phyloP scores from a whole-genome alignment of 1,284 basidiomycete species.

The Lentinula novae-zelandiae region DNA sequence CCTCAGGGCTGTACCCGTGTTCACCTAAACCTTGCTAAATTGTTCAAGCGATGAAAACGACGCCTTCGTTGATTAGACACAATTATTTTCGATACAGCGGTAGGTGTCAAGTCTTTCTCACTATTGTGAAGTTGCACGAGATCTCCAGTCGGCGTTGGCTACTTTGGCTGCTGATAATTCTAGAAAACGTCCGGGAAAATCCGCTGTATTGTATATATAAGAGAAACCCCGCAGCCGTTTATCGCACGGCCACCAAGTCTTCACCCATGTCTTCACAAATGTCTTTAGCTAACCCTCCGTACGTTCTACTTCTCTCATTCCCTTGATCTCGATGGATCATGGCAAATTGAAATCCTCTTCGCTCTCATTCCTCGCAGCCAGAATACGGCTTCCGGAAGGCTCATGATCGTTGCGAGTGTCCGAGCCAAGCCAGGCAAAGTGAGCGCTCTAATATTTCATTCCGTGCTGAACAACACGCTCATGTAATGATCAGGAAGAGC shows the following conservation, averaged over 20 bases:
- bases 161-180: too few relatives aligned
- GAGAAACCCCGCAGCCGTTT: not conserved
- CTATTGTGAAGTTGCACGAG: too few relatives aligned
- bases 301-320: not conserved
- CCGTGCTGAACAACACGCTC: not conserved
- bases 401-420: not conserved
- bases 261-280: not conserved
- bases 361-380: not conserved
- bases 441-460: not conserved
- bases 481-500: not conserved
- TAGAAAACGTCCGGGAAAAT: not conserved
- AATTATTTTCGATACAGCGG: too few relatives aligned
- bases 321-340: too few relatives aligned
- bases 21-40: too few relatives aligned
- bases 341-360: not conserved
- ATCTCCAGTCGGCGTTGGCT: too few relatives aligned
- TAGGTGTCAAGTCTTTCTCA: too few relatives aligned
- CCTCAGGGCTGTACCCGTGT: too few relatives aligned
- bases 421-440: not conserved
- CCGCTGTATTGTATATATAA: not conserved
- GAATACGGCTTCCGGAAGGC: slow-evolving; percentile 2
- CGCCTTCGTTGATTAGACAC: too few relatives aligned
- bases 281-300: not conserved
- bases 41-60: too few relatives aligned
- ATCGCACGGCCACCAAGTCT: not conserved